Evolutionary conservation across 2,329 filamentous ascomycete species (phyloP).

Genomic region (Pseudogymnoascus sp.): DNA sequence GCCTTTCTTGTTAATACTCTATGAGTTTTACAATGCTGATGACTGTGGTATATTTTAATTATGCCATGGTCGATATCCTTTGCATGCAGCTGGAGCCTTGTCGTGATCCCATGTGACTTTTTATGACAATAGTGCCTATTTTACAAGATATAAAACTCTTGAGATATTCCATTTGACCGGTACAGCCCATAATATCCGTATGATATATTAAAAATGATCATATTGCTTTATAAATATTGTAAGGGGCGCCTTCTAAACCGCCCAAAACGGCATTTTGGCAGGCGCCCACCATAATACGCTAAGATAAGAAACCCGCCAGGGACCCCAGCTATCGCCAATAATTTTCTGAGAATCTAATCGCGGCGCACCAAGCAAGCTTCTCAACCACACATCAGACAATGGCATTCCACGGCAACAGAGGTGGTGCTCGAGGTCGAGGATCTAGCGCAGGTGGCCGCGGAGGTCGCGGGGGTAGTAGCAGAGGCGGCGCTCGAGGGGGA

Average conservation of each 20-base stretch:
- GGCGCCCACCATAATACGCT: conserved; percentile 1
- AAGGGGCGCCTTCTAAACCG: neutral
- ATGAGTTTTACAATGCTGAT: neutral
- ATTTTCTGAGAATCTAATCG: conserved; percentile 11
- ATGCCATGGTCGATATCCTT: neutral
- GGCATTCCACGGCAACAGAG: conserved; percentile 21
- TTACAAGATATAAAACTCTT: neutral
- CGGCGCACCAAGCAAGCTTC: conserved; percentile 6
- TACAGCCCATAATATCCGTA: neutral
- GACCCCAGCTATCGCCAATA: conserved; percentile 9
- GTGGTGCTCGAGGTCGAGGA: conserved; percentile 19
- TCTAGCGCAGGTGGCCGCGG: conserved; percentile 20
- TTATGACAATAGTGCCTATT: neutral
- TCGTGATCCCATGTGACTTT: neutral
- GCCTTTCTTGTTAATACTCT: conserved; percentile 1
- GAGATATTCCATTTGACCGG: neutral
- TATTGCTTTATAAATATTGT: neutral
- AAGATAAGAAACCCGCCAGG: conserved; percentile 2
- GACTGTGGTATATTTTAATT: neutral
- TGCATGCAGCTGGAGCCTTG: neutral
- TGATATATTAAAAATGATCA: neutral
- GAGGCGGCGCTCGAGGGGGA: conserved; percentile 21
- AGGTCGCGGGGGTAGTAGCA: conserved; percentile 20
- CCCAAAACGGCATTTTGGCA: neutral
- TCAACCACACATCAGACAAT: conserved; percentile 3